These are phyloP conservation scores for Pichia rugopelliculosa DNA, from an alignment of 805 yeast species.

Conservation along the genomic window DNA sequence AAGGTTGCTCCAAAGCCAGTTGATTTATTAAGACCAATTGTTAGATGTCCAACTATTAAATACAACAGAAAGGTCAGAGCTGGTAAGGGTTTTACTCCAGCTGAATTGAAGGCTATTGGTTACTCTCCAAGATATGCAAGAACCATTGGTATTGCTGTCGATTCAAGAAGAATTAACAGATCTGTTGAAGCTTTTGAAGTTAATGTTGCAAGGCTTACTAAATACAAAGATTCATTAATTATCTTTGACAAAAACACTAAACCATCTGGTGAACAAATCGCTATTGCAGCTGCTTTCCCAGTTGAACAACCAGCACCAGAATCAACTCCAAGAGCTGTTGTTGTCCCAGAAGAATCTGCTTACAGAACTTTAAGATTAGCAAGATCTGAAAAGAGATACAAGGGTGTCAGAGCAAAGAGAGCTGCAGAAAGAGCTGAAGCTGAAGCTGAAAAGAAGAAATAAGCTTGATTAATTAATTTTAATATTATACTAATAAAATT, in stretches of 20 bases:
- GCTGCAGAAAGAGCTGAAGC: slow-evolving; percentile 97
- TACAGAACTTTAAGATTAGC: slow-evolving; percentile 94
- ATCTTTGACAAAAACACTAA: slow-evolving; percentile 88
- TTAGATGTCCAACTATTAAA: slow-evolving; percentile 96
- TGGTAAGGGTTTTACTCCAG: slow-evolving; percentile 98
- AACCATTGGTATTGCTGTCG: slow-evolving; percentile 97
- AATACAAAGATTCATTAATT: slow-evolving; percentile 91
- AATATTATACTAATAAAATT: not conserved
- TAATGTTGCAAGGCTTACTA: slow-evolving; percentile 94
- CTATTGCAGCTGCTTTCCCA: slow-evolving; percentile 81
- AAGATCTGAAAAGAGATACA: slow-evolving; percentile 87
- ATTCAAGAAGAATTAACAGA: slow-evolving; percentile 99
- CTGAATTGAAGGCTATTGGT: slow-evolving; percentile 98
- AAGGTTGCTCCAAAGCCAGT: slow-evolving; percentile 95
- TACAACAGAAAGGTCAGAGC: slow-evolving; percentile 99
- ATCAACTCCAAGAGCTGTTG: slow-evolving; percentile 83
- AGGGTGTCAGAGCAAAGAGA: slow-evolving; percentile 97
- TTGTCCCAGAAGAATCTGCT: slow-evolving; percentile 62
- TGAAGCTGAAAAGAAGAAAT: slow-evolving; percentile 99
- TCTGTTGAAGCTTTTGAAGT: slow-evolving; percentile 89
- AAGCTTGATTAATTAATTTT: slow-evolving; percentile 29
- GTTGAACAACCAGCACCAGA: slow-evolving; percentile 71
- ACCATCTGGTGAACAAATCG: slow-evolving; percentile 73
- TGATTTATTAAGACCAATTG: slow-evolving; percentile 94
- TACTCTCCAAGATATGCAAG: slow-evolving; percentile 91